Evolutionary conservation across 2,329 filamentous ascomycete genomes (phyloP), one percentile per base, ranked within the genome.

Genomic region (Colletotrichum nymphaeae): DNA sequence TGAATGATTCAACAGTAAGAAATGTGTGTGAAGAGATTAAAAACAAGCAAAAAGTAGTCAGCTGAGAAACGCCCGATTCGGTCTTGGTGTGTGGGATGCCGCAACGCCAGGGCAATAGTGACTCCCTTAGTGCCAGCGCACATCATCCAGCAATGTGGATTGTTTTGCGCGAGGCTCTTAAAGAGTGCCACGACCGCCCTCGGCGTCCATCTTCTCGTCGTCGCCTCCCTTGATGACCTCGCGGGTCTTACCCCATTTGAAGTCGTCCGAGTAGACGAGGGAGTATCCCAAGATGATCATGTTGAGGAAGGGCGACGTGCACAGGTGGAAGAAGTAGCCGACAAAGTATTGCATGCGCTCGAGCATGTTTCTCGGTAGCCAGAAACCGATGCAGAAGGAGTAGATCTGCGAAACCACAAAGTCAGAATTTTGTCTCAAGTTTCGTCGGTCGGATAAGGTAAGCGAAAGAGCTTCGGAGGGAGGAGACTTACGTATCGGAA

Each of bases 191-290:
- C 76, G 72, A 5, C 76, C 74, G 24, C 76, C 76, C 19, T 72
- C 63, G n/a, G 62, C 76, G 42, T 77, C 76, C 11, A 69, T 64
- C 57, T 64, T 70, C 63, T 77, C 76, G 30, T 74, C 76, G 6
- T 78, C 42, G 7, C 42, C 78, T 3, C 75, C 79, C 12, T 74
- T 72, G 32, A 84, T 67, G 42, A 85, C 83, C 35, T 84, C 82
- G 2, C 83, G 77, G 1, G 85, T 86, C 78, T 86, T 86, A 19
- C 84, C 85, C 85, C 84, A 86, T 69, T 83, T 83, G 78, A 86
- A 86, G 75, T 85, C 83, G 68, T 86, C 84, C 6, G 84, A 82
- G 64, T 85, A 78, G 57, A 83, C 77, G 22, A 86, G 78, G 0
- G 85, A 85, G 70, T 85, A 86, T 1, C 81, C 74, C 14, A 86